These are phyloP conservation scores for Flaveria linearis DNA, from an alignment of 129 eudicot species.

Conservation along the genomic window DNA sequence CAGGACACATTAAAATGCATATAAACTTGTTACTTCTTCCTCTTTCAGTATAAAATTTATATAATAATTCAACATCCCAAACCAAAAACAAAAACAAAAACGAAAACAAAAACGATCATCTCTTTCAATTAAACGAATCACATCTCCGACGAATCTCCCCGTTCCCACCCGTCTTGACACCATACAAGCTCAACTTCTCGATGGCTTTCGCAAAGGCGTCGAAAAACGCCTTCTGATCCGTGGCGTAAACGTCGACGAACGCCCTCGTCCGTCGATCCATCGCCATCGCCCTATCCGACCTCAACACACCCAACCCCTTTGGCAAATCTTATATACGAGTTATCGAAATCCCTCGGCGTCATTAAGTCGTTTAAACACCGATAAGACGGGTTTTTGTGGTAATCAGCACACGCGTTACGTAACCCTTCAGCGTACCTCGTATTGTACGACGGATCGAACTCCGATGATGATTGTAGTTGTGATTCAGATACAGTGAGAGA, in stretches of 20 bases:
- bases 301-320: conserved; percentile 57
- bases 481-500: conserved; percentile 66
- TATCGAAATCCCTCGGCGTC: conserved; percentile 76
- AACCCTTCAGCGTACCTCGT: conserved; percentile 53
- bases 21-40: too few relatives aligned
- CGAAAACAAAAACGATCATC: neutral
- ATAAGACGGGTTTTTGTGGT: conserved; percentile 53
- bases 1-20: too few relatives aligned
- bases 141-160: conserved; percentile 70
- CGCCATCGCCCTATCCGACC: too few relatives aligned
- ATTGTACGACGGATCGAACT: conserved; percentile 55
- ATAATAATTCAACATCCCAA: conserved; percentile 19
- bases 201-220: conserved; percentile 61
- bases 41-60: conserved; percentile 27
- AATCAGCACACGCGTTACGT: conserved; percentile 56
- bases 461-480: conserved; percentile 47
- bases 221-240: conserved; percentile 54
- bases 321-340: conserved; percentile 53
- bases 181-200: conserved; percentile 67
- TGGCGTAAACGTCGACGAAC: conserved; percentile 46
- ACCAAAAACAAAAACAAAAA: conserved; percentile 1
- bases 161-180: conserved; percentile 53
- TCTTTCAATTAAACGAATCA: conserved; percentile 7
- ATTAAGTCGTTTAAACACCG: conserved; percentile 80
- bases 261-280: conserved; percentile 53